These are phyloP conservation scores for Spinacia oleracea DNA, from an alignment of 179 eudicot genomes.

Conservation along the genomic window DNA sequence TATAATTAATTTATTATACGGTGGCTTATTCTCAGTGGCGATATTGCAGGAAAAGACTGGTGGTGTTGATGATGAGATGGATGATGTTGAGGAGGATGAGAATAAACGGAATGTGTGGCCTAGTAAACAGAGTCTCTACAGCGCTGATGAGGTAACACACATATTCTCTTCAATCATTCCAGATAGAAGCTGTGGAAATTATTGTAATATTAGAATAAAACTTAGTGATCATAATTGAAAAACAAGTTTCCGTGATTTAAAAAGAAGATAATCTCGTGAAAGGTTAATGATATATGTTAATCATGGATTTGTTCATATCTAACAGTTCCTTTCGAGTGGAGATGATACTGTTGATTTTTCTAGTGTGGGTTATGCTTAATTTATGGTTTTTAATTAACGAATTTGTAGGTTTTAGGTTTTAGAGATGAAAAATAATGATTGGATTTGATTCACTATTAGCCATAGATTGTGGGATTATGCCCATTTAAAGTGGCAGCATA, in stretches of 20 bases:
- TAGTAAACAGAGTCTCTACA: constrained; percentile 40
- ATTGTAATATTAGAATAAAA: background rate
- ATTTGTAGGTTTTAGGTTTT: no score
- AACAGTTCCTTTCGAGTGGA: constrained; percentile 63
- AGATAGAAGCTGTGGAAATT: background rate
- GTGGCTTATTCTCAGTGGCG: constrained; percentile 42
- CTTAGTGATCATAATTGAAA: background rate
- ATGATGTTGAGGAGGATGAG: constrained; percentile 69
- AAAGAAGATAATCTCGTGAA: background rate
- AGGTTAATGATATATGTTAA: background rate
- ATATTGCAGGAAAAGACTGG: constrained; percentile 56
- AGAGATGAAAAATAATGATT: no score
- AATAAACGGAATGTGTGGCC: constrained; percentile 52
- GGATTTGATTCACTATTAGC: no score
- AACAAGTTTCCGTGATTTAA: background rate
- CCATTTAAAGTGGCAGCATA: no score
- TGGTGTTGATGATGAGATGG: constrained; percentile 66
- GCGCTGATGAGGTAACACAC: constrained; percentile 52
- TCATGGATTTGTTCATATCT: constrained; percentile 13
- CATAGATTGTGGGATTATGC: no score
- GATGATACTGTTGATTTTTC: constrained; percentile 59
- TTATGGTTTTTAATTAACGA: no score
- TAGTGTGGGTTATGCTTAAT: no score
- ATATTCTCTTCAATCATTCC: background rate
- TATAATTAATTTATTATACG: constrained; percentile 16